Evolutionary conservation across 169 alveolate species (phyloP).

Genomic region (Ichthyophthirius multifiliis): DNA sequence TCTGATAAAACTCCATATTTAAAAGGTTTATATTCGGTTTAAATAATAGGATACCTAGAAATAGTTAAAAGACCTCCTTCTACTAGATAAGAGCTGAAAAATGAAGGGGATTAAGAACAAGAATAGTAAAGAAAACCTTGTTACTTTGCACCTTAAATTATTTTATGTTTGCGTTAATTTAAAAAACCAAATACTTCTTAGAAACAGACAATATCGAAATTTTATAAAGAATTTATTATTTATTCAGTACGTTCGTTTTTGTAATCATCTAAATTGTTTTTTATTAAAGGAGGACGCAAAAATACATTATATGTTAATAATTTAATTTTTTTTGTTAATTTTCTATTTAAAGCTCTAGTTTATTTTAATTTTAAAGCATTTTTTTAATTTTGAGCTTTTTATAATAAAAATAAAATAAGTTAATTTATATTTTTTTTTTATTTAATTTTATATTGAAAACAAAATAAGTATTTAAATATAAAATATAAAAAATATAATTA

Average conservation of each 20-base stretch:
- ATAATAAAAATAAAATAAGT: too few species aligned
- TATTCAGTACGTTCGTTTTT: slow-evolving; percentile 50
- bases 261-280: slow-evolving; percentile 43
- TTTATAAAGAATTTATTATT: slow-evolving; percentile 10
- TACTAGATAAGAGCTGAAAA: slow-evolving; percentile 35
- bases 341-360: too few species aligned
- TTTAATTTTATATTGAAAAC: too few species aligned
- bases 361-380: too few species aligned
- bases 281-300: slow-evolving; percentile 63
- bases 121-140: slow-evolving; percentile 50
- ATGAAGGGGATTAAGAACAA: slow-evolving; percentile 42
- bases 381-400: too few species aligned
- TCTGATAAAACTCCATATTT: slow-evolving; percentile 33
- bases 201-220: slow-evolving; percentile 61
- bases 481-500: too few species aligned
- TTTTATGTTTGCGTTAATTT: slow-evolving; percentile 30
- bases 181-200: slow-evolving; percentile 58
- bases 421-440: too few species aligned
- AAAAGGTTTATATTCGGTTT: background rate
- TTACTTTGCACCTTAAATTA: slow-evolving; percentile 41
- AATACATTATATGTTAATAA: slow-evolving; percentile 55
- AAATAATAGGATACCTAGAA: slow-evolving; percentile 13
- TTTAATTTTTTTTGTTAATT: slow-evolving; percentile 13
- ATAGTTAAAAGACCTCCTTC: slow-evolving; percentile 57
- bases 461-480: too few species aligned